Conservation (phyloP, 2,329 filamentous ascomycete genomes). For the Corniculantispora saksenae region DNA sequence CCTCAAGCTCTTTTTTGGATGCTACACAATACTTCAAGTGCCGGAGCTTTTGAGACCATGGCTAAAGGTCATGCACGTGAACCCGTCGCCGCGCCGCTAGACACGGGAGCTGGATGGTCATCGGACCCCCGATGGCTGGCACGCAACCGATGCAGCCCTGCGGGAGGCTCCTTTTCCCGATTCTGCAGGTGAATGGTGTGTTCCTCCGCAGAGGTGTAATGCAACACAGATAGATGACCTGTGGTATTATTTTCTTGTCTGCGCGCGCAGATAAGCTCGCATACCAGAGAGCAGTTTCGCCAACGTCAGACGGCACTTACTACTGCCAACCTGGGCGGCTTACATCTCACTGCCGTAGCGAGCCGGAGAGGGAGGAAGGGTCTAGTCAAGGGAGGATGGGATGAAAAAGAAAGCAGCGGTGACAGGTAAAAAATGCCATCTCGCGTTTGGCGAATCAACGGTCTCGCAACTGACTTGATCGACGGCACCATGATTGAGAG, state of each 20-base stretch:
- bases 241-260: neutral
- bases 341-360: neutral
- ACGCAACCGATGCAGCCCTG: constrained; percentile 10
- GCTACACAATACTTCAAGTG: no score
- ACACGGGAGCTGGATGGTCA: constrained; percentile 4
- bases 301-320: no score
- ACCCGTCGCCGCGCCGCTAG: neutral
- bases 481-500: neutral
- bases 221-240: neutral
- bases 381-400: neutral
- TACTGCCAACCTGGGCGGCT: no score
- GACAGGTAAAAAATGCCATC: neutral
- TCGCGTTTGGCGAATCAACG: neutral
- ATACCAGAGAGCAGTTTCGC: no score
- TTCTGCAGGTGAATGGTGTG: neutral
- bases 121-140: neutral
- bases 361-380: neutral
- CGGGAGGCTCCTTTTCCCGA: neutral
- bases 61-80: no score
- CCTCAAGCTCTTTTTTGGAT: no score
- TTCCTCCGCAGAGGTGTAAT: neutral
- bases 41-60: no score
- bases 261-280: no score
- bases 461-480: neutral
- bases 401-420: neutral